phyloP scores from a whole-genome alignment of 2,329 filamentous ascomycete genomes.

The Fusarium subtropicale region DNA sequence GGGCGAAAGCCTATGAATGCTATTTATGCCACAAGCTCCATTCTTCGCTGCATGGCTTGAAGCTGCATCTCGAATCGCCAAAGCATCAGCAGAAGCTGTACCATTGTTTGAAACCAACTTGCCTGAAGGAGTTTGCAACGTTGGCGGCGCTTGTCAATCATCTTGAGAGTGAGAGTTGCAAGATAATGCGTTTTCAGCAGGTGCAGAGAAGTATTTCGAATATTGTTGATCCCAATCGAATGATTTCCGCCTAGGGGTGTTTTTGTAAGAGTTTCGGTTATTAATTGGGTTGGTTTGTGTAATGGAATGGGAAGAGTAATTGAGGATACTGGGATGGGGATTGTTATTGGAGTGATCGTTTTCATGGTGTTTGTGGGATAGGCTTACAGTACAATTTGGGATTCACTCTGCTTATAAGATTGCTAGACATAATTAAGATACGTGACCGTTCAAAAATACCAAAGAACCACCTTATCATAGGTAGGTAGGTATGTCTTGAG shows the following conservation, averaged over 20 bases:
- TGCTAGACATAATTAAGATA: background rate
- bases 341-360: background rate
- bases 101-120: constrained; percentile 54
- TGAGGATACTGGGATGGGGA: background rate
- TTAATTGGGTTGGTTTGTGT: background rate
- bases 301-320: background rate
- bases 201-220: constrained; percentile 50
- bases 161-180: constrained; percentile 58
- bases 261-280: background rate
- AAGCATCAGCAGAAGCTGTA: constrained; percentile 54
- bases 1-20: constrained; percentile 45
- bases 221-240: constrained; percentile 27
- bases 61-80: constrained; percentile 66
- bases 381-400: background rate
- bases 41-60: constrained; percentile 50
- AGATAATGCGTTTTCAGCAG: constrained; percentile 53
- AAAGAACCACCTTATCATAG: background rate
- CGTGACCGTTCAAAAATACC: background rate
- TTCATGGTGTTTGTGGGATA: background rate
- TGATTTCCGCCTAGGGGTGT: constrained; percentile 4
- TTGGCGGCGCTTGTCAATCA: constrained; percentile 58
- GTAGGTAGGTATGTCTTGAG: too few relatives aligned
- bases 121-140: constrained; percentile 53
- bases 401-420: background rate
- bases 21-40: constrained; percentile 63